Conservation (phyloP, 2,329 filamentous ascomycete genomes). For the Stagonosporopsis vannaccii region DNA sequence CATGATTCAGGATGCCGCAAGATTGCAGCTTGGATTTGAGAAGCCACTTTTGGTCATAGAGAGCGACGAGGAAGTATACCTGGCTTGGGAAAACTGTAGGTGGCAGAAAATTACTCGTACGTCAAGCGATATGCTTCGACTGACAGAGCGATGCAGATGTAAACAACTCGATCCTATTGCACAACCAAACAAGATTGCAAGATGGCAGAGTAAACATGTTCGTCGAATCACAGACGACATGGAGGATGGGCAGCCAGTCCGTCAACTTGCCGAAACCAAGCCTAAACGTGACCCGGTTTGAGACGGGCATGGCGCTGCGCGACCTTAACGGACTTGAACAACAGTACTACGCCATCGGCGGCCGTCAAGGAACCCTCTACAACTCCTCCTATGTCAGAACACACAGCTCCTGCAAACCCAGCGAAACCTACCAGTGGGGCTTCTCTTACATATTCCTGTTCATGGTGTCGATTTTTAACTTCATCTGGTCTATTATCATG, state of each 20-base stretch:
- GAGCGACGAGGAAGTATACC: conserved; percentile 17
- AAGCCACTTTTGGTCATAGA: not conserved
- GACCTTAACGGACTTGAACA: not conserved
- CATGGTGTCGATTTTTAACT: conserved; percentile 46
- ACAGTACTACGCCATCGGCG: conserved; percentile 4
- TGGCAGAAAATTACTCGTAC: not conserved
- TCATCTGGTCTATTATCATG: conserved; percentile 44
- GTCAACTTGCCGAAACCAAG: not conserved
- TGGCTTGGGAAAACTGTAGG: conserved; percentile 28
- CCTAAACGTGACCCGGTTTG: not conserved
- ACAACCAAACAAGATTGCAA: not conserved
- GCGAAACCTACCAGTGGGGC: conserved; percentile 45
- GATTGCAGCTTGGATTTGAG: conserved; percentile 25
- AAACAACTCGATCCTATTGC: not conserved
- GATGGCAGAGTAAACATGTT: not conserved
- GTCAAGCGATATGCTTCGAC: not conserved
- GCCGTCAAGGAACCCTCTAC: conserved; percentile 30
- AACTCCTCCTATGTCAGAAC: conserved; percentile 26
- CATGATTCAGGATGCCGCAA: conserved; percentile 26
- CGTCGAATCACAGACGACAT: not conserved
- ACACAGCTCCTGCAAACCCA: conserved; percentile 41
- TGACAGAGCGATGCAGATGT: not conserved
- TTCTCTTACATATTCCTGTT: conserved; percentile 48
- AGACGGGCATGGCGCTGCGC: not conserved
- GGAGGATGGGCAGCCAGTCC: not conserved